Evolutionary conservation across 2,329 filamentous ascomycete species (phyloP).

Genomic region (Lachnellula arida): DNA sequence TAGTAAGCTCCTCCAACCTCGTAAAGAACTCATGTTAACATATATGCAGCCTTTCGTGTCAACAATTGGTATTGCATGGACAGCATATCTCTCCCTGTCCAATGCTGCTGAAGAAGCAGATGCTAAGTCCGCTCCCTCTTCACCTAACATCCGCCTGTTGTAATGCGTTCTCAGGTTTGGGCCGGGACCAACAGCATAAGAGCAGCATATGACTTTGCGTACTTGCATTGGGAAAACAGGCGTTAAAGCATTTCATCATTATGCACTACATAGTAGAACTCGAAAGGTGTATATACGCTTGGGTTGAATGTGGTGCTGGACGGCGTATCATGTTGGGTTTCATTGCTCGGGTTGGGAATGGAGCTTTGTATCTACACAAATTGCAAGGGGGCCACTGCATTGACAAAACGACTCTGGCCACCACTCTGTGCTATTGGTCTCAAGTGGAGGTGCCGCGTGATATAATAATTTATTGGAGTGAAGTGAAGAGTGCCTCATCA

Average conservation of each 20-base stretch:
- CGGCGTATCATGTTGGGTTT: background rate
- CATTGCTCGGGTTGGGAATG: background rate
- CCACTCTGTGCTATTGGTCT: background rate
- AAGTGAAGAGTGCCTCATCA: no score
- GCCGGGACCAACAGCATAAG: constrained; percentile 10
- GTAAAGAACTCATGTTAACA: constrained; percentile 5
- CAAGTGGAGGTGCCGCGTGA: background rate
- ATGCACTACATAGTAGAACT: background rate
- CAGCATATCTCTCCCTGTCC: constrained; percentile 87
- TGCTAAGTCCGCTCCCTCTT: constrained; percentile 30
- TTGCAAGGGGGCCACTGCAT: background rate
- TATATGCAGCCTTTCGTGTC: constrained; percentile 80
- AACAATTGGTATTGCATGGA: constrained; percentile 94
- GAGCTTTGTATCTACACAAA: background rate
- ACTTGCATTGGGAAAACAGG: constrained; percentile 3
- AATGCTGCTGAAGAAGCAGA: constrained; percentile 66
- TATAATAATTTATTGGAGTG: no score
- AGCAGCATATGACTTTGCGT: background rate
- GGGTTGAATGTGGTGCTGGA: background rate
- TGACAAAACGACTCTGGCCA: background rate
- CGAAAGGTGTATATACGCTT: background rate
- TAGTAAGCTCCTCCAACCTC: constrained; percentile 57
- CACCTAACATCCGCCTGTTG: constrained; percentile 31
- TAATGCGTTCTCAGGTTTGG: constrained; percentile 24
- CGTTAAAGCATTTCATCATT: background rate